Conservation (phyloP, 768 basidiomycete species). For the Podaxis rugospora region DNA sequence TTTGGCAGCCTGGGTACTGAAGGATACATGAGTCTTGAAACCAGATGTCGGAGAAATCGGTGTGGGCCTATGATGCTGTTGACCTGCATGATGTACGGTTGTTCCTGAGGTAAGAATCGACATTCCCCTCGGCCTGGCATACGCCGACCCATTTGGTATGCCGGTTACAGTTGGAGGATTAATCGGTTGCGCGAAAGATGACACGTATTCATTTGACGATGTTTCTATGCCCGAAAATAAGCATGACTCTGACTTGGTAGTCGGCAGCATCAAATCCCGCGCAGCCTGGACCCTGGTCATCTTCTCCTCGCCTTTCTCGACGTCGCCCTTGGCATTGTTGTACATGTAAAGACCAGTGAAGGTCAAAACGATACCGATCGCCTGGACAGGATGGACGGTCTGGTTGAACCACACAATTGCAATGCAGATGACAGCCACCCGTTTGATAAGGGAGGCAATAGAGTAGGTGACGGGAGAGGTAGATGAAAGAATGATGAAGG, state of each 20-base stretch:
- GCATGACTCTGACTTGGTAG: slow-evolving; percentile 54
- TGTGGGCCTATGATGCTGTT: slow-evolving; percentile 10
- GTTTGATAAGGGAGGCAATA: slow-evolving; percentile 96
- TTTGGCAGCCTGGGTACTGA: background rate
- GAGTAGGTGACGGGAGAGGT: slow-evolving; percentile 99
- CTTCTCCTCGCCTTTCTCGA: slow-evolving; percentile 90
- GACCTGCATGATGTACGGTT: background rate
- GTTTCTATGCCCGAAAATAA: slow-evolving; percentile 41
- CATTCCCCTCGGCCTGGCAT: slow-evolving; percentile 33
- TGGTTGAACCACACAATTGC: slow-evolving; percentile 97
- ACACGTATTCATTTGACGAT: slow-evolving; percentile 23
- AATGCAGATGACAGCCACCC: slow-evolving; percentile 96
- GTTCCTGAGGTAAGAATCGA: slow-evolving; percentile 17
- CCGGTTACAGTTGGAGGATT: background rate
- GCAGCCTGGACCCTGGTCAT: slow-evolving; percentile 74
- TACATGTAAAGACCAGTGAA: slow-evolving; percentile 94
- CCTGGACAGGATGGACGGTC: slow-evolving; percentile 78
- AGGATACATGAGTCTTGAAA: background rate
- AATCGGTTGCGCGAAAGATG: background rate
- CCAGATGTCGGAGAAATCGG: slow-evolving; percentile 1
- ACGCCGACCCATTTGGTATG: slow-evolving; percentile 19
- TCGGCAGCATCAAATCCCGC: slow-evolving; percentile 64
- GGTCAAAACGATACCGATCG: slow-evolving; percentile 84
- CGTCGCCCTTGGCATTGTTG: slow-evolving; percentile 89
- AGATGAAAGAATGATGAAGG: slow-evolving; percentile 92